phyloP scores from a whole-genome alignment of 2,329 filamentous ascomycete species.

The Chrysoporthe cubensis region DNA sequence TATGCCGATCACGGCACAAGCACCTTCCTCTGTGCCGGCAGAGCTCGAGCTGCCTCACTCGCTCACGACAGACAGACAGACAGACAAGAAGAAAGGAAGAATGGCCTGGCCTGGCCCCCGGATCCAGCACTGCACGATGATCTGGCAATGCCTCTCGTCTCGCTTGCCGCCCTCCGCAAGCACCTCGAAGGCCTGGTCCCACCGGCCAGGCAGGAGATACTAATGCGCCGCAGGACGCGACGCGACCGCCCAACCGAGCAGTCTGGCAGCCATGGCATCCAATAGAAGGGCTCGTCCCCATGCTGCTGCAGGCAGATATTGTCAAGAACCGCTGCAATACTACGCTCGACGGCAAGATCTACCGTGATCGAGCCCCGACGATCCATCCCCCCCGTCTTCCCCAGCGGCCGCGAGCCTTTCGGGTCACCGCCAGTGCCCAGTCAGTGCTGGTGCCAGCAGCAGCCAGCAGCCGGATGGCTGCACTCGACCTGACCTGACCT shows the following conservation, averaged over 20 bases:
- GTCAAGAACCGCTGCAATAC: slow-evolving; percentile 2
- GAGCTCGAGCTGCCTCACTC: background rate
- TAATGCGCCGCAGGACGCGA: background rate
- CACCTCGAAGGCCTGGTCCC: background rate
- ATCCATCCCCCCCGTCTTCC: background rate
- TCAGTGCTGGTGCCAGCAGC: too few relatives aligned
- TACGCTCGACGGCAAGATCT: background rate
- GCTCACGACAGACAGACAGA: too few relatives aligned
- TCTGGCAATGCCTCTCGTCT: slow-evolving; percentile 1
- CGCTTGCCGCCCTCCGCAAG: background rate
- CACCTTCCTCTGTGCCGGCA: background rate
- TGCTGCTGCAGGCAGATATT: background rate
- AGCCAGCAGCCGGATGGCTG: background rate
- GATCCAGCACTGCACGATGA: background rate
- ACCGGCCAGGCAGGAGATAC: background rate
- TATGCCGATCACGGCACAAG: background rate
- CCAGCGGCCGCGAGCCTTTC: background rate
- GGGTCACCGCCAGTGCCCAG: background rate
- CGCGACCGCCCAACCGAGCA: background rate
- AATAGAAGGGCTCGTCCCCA: slow-evolving; percentile 2
- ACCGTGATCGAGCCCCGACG: background rate
- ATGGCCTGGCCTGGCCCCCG: background rate
- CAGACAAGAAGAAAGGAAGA: too few relatives aligned
- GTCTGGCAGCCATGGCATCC: background rate
- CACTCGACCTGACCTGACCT: background rate